Conservation (phyloP, 768 basidiomycete species). For the Lactifluus rugatus region DNA sequence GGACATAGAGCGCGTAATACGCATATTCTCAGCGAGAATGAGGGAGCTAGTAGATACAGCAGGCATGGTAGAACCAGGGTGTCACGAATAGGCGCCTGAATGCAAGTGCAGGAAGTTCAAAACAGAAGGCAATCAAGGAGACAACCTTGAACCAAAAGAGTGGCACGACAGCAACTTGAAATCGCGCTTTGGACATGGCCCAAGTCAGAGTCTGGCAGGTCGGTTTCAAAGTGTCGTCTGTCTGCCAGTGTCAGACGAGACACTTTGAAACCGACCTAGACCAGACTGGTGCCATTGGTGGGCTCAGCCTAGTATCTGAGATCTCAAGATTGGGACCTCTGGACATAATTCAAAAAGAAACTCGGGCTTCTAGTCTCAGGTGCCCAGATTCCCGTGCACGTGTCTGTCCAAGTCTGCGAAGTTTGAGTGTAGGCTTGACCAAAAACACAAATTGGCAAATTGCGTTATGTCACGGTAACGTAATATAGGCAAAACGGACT, state of each 20-base stretch:
- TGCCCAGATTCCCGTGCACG: no score
- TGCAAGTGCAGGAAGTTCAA: background rate
- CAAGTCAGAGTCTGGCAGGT: no score
- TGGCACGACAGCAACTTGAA: background rate
- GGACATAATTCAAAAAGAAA: no score
- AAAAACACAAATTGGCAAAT: no score
- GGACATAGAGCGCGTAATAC: constrained; percentile 9
- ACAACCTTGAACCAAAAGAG: background rate
- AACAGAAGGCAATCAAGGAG: background rate
- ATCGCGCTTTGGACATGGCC: background rate
- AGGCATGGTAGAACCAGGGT: background rate
- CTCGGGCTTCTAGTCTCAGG: no score
- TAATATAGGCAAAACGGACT: no score
- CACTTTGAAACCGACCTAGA: background rate
- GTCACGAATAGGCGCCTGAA: background rate
- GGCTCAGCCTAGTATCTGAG: background rate
- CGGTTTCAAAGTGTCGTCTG: no score
- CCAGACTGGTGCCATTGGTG: background rate
- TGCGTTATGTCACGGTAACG: no score
- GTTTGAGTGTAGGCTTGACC: no score
- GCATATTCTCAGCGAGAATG: constrained; percentile 11
- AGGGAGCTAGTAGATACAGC: constrained; percentile 1
- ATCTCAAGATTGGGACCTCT: no score
- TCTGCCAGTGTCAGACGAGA: no score
- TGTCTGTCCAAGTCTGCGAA: no score